Conservation (phyloP, 495 filamentous ascomycete genomes). For the Neurospora sp. region DNA sequence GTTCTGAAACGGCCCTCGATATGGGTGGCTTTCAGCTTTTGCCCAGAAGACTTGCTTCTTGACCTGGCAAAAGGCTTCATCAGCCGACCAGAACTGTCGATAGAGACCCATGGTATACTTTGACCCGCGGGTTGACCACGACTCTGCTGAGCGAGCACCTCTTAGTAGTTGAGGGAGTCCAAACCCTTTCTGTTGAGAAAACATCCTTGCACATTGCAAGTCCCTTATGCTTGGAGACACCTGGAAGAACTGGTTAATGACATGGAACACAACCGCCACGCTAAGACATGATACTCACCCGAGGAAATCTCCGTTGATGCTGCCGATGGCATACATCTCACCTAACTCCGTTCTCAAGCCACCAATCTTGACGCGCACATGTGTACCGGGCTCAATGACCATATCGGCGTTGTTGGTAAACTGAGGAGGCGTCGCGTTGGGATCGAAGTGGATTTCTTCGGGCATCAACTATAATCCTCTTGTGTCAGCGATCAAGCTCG, state of each 20-base stretch:
- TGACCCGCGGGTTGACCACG: background rate
- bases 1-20: background rate
- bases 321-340: constrained; percentile 92
- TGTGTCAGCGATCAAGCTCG: background rate
- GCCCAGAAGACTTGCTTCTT: background rate
- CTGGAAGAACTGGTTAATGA: background rate
- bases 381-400: constrained; percentile 86
- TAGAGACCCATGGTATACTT: background rate
- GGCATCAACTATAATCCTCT: constrained; percentile 65
- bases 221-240: background rate
- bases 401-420: constrained; percentile 82
- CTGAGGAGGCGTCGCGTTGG: constrained; percentile 76
- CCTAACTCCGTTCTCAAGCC: constrained; percentile 86
- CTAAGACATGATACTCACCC: constrained; percentile 25
- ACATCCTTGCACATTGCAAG: background rate
- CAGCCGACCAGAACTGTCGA: background rate
- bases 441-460: constrained; percentile 83
- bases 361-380: constrained; percentile 85
- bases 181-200: background rate
- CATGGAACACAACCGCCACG: background rate
- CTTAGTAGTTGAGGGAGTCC: background rate
- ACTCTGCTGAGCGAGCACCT: background rate
- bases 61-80: background rate
- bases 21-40: background rate
- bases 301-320: constrained; percentile 78